Base-by-base conservation (phyloP, 2,329 filamentous ascomycete genomes). In the Alternaria sp. region DNA sequence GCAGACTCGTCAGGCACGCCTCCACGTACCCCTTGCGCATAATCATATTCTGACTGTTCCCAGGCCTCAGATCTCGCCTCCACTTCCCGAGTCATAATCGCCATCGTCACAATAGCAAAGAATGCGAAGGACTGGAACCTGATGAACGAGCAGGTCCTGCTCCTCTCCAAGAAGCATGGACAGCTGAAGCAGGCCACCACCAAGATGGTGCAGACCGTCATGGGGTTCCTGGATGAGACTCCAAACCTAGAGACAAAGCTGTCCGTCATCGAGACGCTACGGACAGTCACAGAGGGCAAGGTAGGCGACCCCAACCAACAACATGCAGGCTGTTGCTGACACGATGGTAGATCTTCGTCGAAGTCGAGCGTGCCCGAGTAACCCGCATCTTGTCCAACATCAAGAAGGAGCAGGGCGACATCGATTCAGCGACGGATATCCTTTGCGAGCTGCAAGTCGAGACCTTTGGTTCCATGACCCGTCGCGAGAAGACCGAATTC, bases 171-270 rank as follows among this genome's bases (percentile, higher is more conserved):
- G 90, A 99, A 99, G 86, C 96, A 99, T 92, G 93, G 94, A 75
- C 96, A 99, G 85, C 94, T 99, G 79, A 99, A 99, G 84, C 96
- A 98, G 83, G 96, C 96, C 77, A 96, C 94, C 76, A 98, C 96
- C 75, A 96, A 95, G 86, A 99, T 99, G 96, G 94, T 99, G 65
- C 96, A 99, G 86, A 91, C 90, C 51, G 94, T 97, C 67, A 97
- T 99, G 90, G 87, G 85, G 64, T 97, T 98, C 82, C 84, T 99
- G 76, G 92, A 97, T 77, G 89, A 92, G 50, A 94, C 94, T 21
- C 94, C 96, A 33, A 91, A 89, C 75, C 78, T 93, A 65, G 94
- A 97, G 72, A 94, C 89, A 37, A 99, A 98, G 84, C 86, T 99
- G 61, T 91, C 92, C 21, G 89, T 97, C 63, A 99, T 99, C 76